Percentiles rank a stretch among this genome's conserved stretches.
phyloP scores from a whole-genome alignment of 371 early-diverging fungal genomes.

The Mortierella sp. region DNA sequence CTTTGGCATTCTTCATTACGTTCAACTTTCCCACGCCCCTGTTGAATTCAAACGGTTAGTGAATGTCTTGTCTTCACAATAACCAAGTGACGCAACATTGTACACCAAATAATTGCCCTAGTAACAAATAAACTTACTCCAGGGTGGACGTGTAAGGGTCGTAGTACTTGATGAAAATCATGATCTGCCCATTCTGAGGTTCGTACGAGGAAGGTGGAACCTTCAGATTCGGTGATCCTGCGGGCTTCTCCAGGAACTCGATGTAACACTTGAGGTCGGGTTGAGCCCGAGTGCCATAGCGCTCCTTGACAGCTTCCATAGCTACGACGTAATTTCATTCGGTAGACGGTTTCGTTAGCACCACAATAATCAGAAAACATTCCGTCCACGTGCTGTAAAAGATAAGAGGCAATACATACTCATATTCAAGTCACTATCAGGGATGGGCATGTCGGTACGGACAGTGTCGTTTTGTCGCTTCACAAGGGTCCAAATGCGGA shows the following conservation, averaged over 20 bases:
- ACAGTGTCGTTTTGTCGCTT: conserved; percentile 87
- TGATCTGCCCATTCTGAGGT: conserved; percentile 55
- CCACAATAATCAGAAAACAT: too few relatives aligned
- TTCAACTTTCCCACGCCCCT: conserved; percentile 76
- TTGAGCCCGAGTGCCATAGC: conserved; percentile 56
- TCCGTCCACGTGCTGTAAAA: too few relatives aligned
- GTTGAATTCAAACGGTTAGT: not conserved
- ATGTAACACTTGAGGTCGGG: conserved; percentile 69
- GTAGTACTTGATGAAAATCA: conserved; percentile 89
- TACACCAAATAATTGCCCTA: too few relatives aligned
- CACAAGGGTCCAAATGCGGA: conserved; percentile 89
- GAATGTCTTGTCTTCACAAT: too few relatives aligned
- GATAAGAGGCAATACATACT: conserved; percentile 58
- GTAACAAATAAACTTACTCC: conserved; percentile 59
- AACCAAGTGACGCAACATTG: not conserved
- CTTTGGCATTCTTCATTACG: conserved; percentile 65
- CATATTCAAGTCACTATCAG: conserved; percentile 50
- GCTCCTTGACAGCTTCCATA: conserved; percentile 61
- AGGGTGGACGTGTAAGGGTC: conserved; percentile 74
- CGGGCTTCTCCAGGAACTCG: conserved; percentile 56
- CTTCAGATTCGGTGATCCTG: conserved; percentile 24
- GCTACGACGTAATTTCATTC: conserved; percentile 21
- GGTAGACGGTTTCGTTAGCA: too few relatives aligned
- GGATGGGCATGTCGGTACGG: conserved; percentile 80
- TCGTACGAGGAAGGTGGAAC: conserved; percentile 39